Evolutionary conservation across 805 yeast species (phyloP), one percentile per base, ranked within the genome.

Genomic region (Phaffomyces opuntiae): DNA sequence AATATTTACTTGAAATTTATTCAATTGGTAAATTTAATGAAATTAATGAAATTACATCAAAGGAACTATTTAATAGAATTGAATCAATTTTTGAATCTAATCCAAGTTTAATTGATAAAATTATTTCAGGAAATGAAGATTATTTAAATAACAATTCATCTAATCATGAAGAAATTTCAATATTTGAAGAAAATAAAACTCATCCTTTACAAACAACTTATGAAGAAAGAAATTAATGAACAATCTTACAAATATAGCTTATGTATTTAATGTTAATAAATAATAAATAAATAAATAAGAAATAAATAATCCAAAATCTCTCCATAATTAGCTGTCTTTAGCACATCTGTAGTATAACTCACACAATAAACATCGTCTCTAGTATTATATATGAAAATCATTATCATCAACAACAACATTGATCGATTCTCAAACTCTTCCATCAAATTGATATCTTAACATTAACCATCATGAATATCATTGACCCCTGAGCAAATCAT

Each of bases 11-110:
- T 46, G 52, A 63, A 53, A 39, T 52, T 43, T 43, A 53, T 34
- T 51, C 49, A 9, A 36, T 49, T 8, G 53, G 64, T 25, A 42
- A 53, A n/a, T 52, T 60, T 34, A 55, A 52, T 5, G 53, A 48
- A 33, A 38, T 41, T 12, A 56, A 53, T 12, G 55, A 46, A 5
- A 43, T 62, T 37, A 60, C 61, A 6, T 61, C 74, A 1, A 73
- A 69, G 52, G 77, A 73, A 39, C 60, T 73, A 3, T 51, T 71
- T 27, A 42, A 57, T n/a, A 63, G 55, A 27, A 60, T 71, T 49
- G 65, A 62, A 32, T 31, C 47, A 1, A 53, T 62, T 11, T 49
- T 62, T 42, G 62, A 55, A 33, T 52, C 52, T 3, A 49, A 63
- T 46, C 69, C 57, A 32, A 34, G 39, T 11, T 33, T 50, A 14